Percentiles rank a stretch among this genome's conserved stretches.
These are phyloP conservation scores for Sisymbrium altissimum DNA, from an alignment of 345 rosid genomes.

Conservation along the genomic window DNA sequence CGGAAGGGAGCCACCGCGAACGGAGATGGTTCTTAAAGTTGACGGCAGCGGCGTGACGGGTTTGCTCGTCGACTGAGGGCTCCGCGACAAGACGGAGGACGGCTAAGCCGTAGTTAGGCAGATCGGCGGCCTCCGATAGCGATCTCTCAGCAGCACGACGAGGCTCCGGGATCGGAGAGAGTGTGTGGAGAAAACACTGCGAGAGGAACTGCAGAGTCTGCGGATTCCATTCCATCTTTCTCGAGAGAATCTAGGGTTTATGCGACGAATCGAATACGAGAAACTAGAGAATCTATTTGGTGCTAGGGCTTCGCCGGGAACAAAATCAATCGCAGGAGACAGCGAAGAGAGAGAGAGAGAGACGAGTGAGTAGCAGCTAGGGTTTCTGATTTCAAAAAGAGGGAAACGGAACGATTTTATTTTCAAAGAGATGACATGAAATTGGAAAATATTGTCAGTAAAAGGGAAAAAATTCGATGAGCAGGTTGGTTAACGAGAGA, in stretches of 20 bases:
- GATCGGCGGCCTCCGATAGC: slow-evolving; percentile 55
- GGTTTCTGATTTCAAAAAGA: slow-evolving; percentile 23
- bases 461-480: neutral
- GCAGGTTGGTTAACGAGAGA: neutral
- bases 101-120: slow-evolving; percentile 69
- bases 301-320: neutral
- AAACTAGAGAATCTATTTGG: neutral
- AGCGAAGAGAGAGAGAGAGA: slow-evolving; percentile 34
- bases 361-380: slow-evolving; percentile 2
- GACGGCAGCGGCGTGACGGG: slow-evolving; percentile 94
- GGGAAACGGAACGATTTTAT: slow-evolving; percentile 19
- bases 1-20: slow-evolving; percentile 64
- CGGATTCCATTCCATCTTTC: slow-evolving; percentile 60
- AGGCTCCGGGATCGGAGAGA: slow-evolving; percentile 71
- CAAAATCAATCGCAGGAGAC: neutral
- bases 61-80: slow-evolving; percentile 70
- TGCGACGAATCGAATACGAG: neutral
- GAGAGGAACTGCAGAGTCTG: slow-evolving; percentile 70
- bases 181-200: slow-evolving; percentile 75
- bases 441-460: neutral
- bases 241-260: slow-evolving; percentile 9
- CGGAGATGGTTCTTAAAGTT: slow-evolving; percentile 94
- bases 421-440: slow-evolving; percentile 7
- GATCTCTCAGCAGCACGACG: slow-evolving; percentile 83
- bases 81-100: slow-evolving; percentile 83